Conservation (phyloP, 2,329 filamentous ascomycete species). For the Neodidymelliopsis sp. region DNA sequence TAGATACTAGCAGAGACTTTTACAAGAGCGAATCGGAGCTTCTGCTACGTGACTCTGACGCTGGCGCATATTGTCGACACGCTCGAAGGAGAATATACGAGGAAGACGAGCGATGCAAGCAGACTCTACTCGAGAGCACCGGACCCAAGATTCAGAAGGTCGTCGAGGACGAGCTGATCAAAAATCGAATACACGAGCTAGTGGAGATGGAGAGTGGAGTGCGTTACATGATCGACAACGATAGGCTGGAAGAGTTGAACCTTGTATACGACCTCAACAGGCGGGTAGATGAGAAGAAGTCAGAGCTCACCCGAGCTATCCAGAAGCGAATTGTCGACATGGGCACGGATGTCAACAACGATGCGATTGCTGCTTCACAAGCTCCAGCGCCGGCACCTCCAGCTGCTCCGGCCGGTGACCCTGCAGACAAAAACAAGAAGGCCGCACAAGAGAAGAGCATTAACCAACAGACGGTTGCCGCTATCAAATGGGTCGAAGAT, state of each 20-base stretch:
- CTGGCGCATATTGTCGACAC: constrained; percentile 80
- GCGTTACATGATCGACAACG: constrained; percentile 89
- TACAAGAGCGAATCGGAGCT: constrained; percentile 78
- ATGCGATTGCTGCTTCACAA: constrained; percentile 63
- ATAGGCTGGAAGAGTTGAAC: constrained; percentile 78
- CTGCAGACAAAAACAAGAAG: constrained; percentile 61
- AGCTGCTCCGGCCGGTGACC: constrained; percentile 50
- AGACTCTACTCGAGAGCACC: constrained; percentile 78
- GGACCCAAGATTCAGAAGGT: constrained; percentile 76
- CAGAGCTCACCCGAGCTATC: constrained; percentile 72
- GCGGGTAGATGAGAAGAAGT: constrained; percentile 78
- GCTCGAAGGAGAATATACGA: constrained; percentile 77
- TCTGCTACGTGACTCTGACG: constrained; percentile 79
- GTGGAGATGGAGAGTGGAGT: constrained; percentile 88
- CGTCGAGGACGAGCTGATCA: constrained; percentile 82
- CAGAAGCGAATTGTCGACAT: constrained; percentile 79
- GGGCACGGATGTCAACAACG: constrained; percentile 82
- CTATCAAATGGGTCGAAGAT: constrained; percentile 95
- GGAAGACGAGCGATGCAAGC: constrained; percentile 82
- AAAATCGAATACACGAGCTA: constrained; percentile 78
- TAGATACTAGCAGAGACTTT: constrained; percentile 74
- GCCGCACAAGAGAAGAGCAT: constrained; percentile 56
- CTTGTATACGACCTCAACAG: constrained; percentile 81
- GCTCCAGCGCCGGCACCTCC: constrained; percentile 55
- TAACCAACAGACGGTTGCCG: constrained; percentile 83